Evolutionary conservation across 2,329 filamentous ascomycete genomes (phyloP), one percentile per base, ranked within the genome.

Genomic region (Aquanectria penicillioides): DNA sequence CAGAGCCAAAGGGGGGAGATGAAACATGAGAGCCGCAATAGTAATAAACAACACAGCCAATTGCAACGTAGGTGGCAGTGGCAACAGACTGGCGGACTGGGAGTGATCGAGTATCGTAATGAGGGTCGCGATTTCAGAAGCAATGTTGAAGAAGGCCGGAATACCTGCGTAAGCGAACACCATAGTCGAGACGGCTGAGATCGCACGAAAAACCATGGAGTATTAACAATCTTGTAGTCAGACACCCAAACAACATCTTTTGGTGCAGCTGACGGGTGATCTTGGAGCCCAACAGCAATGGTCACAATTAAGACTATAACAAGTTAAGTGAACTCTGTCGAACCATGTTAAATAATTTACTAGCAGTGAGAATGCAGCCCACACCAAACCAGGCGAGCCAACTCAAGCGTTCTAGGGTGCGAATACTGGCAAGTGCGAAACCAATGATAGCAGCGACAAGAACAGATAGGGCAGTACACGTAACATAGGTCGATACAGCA

Each of bases 11-110:
- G 2, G 79, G 78, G 0, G 80, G 80, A 0, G 78, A 80, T 0
- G 79, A 74, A 2, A 82, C 77, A 47, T 74, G 80, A 0, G 75
- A 76, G 1, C 80, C 80, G 60, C 77, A 80, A 60, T 70, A 81
- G 51, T 75, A 76, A 68, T 81, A 81, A 8, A 82, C 74, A 0
- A 80, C 75, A 4, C n/a, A 33, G 10, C 65, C 65, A 4, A 78
- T 69, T 6, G 68, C 50, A 13, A 70, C 41, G 47, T 76, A 77
- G n/a, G 70, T 72, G 6, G 71, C 41, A 6, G 73, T 65, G 2
- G 76, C 62, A 0, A 51, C 69, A 61, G 17, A 59, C 61, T 59
- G 68, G 57, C 65, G 69, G 8, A 71, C 17, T 3, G 68, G 6
- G 3, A 74, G 56, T 0, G 72, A 61, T 2, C 66, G 62, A 8